Conservation (phyloP, 2,329 filamentous ascomycete genomes). For the Calonectria montana region DNA sequence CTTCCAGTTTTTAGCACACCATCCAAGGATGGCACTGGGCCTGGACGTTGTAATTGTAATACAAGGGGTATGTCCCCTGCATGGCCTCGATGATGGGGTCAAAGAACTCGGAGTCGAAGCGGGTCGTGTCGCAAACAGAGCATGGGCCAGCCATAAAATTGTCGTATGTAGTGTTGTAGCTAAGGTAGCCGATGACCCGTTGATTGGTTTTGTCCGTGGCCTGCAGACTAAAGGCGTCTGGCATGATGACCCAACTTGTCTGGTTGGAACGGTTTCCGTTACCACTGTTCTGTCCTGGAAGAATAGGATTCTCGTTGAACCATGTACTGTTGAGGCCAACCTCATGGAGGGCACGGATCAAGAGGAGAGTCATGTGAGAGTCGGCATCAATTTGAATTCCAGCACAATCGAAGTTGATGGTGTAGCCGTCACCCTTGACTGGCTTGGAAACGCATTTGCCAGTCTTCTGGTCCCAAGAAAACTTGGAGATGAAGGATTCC, state of each 20-base stretch:
- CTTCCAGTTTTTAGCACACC: slow-evolving; percentile 44
- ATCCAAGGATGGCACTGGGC: slow-evolving; percentile 54
- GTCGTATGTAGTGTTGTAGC: slow-evolving; percentile 53
- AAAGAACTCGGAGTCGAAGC: slow-evolving; percentile 52
- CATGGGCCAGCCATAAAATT: slow-evolving; percentile 51
- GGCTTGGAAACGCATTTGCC: slow-evolving; percentile 49
- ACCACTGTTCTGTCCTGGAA: slow-evolving; percentile 47
- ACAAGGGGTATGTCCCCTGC: slow-evolving; percentile 52
- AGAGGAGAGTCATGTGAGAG: slow-evolving; percentile 52
- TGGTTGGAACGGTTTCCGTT: slow-evolving; percentile 40
- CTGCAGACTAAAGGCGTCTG: slow-evolving; percentile 50
- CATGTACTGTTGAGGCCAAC: slow-evolving; percentile 52
- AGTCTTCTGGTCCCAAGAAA: slow-evolving; percentile 52
- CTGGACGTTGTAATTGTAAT: slow-evolving; percentile 51
- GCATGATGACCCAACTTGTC: slow-evolving; percentile 53
- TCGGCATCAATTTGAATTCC: slow-evolving; percentile 52
- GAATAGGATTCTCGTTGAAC: slow-evolving; percentile 54
- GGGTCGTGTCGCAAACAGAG: slow-evolving; percentile 48
- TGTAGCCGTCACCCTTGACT: slow-evolving; percentile 49
- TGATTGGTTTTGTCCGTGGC: slow-evolving; percentile 48
- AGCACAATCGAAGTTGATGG: slow-evolving; percentile 51
- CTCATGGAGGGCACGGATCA: slow-evolving; percentile 53
- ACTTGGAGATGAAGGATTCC: slow-evolving; percentile 53
- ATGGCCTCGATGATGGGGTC: slow-evolving; percentile 51
- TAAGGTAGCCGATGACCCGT: slow-evolving; percentile 48